Evolutionary conservation across 1,139 yeast genomes (phyloP).

Genomic region (Saccharomyces hybrid): DNA sequence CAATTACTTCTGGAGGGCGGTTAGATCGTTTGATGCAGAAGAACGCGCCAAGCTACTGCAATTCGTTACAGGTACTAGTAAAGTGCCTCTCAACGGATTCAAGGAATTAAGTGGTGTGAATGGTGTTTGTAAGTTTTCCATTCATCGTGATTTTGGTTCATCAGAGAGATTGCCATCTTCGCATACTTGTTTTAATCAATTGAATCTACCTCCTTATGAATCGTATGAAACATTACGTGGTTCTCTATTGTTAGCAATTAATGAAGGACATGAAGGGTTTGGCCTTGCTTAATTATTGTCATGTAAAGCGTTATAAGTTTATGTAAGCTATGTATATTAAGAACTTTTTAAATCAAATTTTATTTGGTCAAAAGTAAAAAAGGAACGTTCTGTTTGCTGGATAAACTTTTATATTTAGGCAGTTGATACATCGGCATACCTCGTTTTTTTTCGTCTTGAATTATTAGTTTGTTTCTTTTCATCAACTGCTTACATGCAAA

Average conservation of each 20-base stretch:
- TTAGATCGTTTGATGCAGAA: slow-evolving; percentile 85
- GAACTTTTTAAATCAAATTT: background rate
- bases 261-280: slow-evolving; percentile 95
- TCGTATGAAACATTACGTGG: slow-evolving; percentile 79
- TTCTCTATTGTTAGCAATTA: slow-evolving; percentile 72
- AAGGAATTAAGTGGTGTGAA: slow-evolving; percentile 82
- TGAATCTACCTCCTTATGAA: slow-evolving; percentile 89
- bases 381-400: background rate
- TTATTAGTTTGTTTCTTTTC: too few relatives aligned
- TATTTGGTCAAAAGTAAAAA: background rate
- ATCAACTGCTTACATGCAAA: background rate
- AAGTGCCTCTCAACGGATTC: slow-evolving; percentile 93
- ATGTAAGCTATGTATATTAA: background rate
- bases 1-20: slow-evolving; percentile 98
- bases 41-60: slow-evolving; percentile 91
- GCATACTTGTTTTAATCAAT: slow-evolving; percentile 93
- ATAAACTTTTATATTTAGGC: too few relatives aligned
- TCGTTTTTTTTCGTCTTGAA: too few relatives aligned
- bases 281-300: slow-evolving; percentile 39
- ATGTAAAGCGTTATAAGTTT: background rate
- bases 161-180: slow-evolving; percentile 87
- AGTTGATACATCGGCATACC: too few relatives aligned
- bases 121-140: slow-evolving; percentile 79
- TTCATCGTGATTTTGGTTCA: slow-evolving; percentile 83
- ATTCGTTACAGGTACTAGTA: slow-evolving; percentile 95